Conservation (phyloP, 2,329 filamentous ascomycete species). For the Phialophora verrucosa region DNA sequence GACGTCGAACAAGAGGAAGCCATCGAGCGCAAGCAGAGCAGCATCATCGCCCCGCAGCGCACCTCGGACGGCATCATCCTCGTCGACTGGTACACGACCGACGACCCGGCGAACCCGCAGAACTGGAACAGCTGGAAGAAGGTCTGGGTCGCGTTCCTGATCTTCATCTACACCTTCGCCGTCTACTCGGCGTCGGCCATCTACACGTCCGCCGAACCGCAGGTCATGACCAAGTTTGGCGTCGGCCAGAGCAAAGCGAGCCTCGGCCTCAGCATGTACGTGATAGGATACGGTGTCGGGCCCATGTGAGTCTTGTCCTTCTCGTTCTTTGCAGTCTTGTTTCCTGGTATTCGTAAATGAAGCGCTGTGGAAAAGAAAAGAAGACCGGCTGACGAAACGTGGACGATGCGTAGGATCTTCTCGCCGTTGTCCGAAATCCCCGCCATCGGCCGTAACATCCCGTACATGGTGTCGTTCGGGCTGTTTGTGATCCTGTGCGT, state of each 20-base stretch:
- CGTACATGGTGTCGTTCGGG: constrained; percentile 71
- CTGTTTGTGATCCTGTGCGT: constrained; percentile 71
- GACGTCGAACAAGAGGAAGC: constrained; percentile 43
- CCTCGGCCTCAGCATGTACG: constrained; percentile 46
- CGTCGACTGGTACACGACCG: constrained; percentile 53
- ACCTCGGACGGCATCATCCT: constrained; percentile 47
- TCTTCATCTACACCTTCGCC: constrained; percentile 45
- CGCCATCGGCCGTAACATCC: constrained; percentile 68
- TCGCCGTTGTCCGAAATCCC: constrained; percentile 72
- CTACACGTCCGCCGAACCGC: constrained; percentile 42
- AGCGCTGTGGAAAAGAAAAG: neutral
- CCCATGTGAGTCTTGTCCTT: constrained; percentile 27
- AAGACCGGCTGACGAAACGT: neutral
- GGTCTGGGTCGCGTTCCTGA: constrained; percentile 34
- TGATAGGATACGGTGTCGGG: constrained; percentile 58
- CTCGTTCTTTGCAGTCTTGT: neutral
- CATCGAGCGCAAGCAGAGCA: constrained; percentile 41
- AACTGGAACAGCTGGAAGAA: constrained; percentile 45
- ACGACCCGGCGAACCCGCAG: constrained; percentile 61
- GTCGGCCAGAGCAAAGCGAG: constrained; percentile 42
- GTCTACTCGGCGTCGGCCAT: constrained; percentile 48
- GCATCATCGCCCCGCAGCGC: constrained; percentile 43
- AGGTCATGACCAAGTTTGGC: constrained; percentile 41
- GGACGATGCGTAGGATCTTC: constrained; percentile 53
- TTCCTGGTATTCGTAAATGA: neutral